These are phyloP conservation scores for Suhomyces guaymorum DNA, from an alignment of 1,139 yeast species.

Conservation along the genomic window DNA sequence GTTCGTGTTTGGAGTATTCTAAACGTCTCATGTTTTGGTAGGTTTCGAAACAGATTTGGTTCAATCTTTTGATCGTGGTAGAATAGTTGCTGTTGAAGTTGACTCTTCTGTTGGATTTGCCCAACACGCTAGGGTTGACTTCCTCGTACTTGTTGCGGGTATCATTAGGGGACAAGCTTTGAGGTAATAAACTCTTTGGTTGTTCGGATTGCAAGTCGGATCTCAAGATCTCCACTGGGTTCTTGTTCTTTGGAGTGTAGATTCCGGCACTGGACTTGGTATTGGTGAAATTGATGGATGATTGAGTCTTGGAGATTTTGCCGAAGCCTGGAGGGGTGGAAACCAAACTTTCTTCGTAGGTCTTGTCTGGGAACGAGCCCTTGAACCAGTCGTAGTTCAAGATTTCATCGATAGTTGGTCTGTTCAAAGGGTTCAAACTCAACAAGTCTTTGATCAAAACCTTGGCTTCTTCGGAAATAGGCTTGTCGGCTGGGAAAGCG, in stretches of 20 bases:
- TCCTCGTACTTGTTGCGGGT: constrained; percentile 87
- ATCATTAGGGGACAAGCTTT: constrained; percentile 89
- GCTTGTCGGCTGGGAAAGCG: constrained; percentile 72
- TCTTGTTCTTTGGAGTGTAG: constrained; percentile 53
- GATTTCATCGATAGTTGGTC: constrained; percentile 81
- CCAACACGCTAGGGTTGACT: constrained; percentile 47
- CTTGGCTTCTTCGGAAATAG: constrained; percentile 71
- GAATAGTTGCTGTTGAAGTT: constrained; percentile 45
- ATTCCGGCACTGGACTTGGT: constrained; percentile 69
- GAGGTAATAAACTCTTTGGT: constrained; percentile 74
- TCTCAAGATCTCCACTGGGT: constrained; percentile 69
- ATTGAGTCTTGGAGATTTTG: constrained; percentile 57
- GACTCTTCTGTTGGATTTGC: constrained; percentile 39
- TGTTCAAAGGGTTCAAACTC: constrained; percentile 71
- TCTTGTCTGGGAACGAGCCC: constrained; percentile 78
- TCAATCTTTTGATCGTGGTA: constrained; percentile 41
- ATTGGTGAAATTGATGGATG: constrained; percentile 67
- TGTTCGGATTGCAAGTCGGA: constrained; percentile 71
- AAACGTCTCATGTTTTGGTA: constrained; percentile 45
- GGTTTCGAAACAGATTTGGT: constrained; percentile 43
- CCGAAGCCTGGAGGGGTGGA: constrained; percentile 61
- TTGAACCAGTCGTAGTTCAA: constrained; percentile 82
- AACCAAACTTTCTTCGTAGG: constrained; percentile 62
- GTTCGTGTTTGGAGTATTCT: constrained; percentile 36
- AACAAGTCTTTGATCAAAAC: constrained; percentile 70